phyloP scores from a whole-genome alignment of 768 basidiomycete species.

The Russula olivacea region DNA sequence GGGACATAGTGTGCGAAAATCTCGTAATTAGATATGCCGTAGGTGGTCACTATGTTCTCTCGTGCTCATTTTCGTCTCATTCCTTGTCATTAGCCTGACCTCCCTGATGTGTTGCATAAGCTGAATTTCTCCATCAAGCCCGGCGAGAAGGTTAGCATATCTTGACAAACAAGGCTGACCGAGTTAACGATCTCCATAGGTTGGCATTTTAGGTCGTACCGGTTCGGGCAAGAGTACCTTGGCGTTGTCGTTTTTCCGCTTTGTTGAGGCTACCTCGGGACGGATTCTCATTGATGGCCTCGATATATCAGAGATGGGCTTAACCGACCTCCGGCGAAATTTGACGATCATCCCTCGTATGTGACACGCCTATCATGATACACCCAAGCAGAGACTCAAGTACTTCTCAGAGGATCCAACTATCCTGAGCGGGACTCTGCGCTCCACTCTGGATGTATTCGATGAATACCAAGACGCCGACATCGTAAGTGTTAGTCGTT shows the following conservation, averaged over 20 bases:
- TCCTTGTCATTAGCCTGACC: conserved; percentile 53
- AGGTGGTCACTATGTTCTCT: conserved; percentile 29
- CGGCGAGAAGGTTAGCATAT: conserved; percentile 62
- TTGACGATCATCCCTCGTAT: conserved; percentile 72
- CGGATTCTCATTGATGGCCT: conserved; percentile 70
- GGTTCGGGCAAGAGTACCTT: conserved; percentile 71
- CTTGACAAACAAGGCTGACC: not conserved
- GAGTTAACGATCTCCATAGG: conserved; percentile 32
- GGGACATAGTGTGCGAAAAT: conserved; percentile 64
- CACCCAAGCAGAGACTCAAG: not conserved
- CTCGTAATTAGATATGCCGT: conserved; percentile 77
- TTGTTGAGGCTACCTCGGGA: conserved; percentile 81
- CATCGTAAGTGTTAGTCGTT: conserved; percentile 47
- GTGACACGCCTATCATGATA: conserved; percentile 27
- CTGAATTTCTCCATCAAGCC: conserved; percentile 68
- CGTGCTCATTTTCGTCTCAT: conserved; percentile 16
- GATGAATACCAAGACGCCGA: conserved; percentile 79
- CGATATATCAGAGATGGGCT: conserved; percentile 72
- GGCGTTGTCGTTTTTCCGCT: conserved; percentile 81
- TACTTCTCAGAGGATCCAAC: conserved; percentile 71
- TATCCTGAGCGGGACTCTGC: conserved; percentile 75
- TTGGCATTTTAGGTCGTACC: conserved; percentile 68
- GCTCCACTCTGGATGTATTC: conserved; percentile 81
- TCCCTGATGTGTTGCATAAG: conserved; percentile 79
- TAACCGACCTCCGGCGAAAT: conserved; percentile 73